Evolutionary conservation across 2,329 filamentous ascomycete species (phyloP), one percentile per base, ranked within the genome.

Genomic region (Paracorniculantispora psalliotae): DNA sequence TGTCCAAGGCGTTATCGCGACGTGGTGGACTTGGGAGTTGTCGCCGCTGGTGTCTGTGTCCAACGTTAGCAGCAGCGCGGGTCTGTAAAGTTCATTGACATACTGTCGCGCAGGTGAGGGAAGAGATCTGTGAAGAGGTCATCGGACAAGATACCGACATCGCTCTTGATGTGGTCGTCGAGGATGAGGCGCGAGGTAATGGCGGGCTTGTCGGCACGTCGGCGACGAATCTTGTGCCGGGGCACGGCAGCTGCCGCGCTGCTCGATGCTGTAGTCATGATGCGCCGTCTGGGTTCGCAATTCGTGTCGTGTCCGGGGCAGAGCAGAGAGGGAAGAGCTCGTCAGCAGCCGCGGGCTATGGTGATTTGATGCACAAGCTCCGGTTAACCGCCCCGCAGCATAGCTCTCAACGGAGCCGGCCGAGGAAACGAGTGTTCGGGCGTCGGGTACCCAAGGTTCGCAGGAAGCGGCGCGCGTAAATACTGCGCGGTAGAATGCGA

Each of bases 61-160:
- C 13, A 8, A 26, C 10, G 50, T 61, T 43, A 63, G 54, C 44
- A 26, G 12, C 6, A 9, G 37, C 21, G 39, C n/a, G 4, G n/a
- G 9, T 19, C 12, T 15, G 48, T 28, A n/a, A 19, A 21, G 26
- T 30, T 39, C 5, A 35, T 28, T 35, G 25, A 79, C 82, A 72
- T 71, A 86, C 82, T 72, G 68, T 78, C 67, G 64, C 75, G 73
- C 66, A 81, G 68, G 66, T 84, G 77, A 62, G 90, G 86, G 75
- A 96, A 92, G 54, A 97, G 81, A 69, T 96, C 89, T 49, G 82
- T 79, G 67, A 92, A 91, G 54, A 99, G 80, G 72, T 96, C 91
- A 67, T 91, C 88, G 13, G 93, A 96, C 56, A 97, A 75, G 63
- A 94, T 83, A 63, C 92, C 94, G 62, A 92, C 82, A 69, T 96